phyloP scores from a whole-genome alignment of 768 basidiomycete genomes.

The Tulasnella sp. region DNA sequence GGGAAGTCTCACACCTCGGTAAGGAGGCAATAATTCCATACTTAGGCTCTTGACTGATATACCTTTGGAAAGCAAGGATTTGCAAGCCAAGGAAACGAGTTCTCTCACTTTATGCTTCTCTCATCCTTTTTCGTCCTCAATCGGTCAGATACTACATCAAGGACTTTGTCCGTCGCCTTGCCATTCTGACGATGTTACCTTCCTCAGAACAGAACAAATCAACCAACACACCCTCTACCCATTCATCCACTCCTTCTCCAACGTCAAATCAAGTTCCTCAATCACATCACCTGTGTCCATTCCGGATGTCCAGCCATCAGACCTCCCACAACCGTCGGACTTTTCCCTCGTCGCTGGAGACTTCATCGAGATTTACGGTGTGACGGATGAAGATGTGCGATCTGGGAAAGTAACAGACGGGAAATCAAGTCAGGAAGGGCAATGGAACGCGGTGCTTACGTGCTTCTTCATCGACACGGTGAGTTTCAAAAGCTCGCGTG shows the following conservation, averaged over 20 bases:
- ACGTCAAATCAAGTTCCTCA: constrained; percentile 49
- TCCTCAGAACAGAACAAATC: constrained; percentile 59
- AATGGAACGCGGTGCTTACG: constrained; percentile 85
- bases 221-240: constrained; percentile 73
- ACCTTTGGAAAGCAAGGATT: constrained; percentile 49
- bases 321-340: constrained; percentile 52
- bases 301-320: constrained; percentile 77
- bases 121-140: constrained; percentile 85
- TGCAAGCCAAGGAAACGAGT: constrained; percentile 88
- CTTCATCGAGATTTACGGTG: constrained; percentile 86
- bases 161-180: no score
- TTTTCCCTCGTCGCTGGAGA: constrained; percentile 90
- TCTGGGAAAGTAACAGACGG: constrained; percentile 35
- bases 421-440: constrained; percentile 59
- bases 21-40: constrained; percentile 18
- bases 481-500: constrained; percentile 24
- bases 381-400: constrained; percentile 29
- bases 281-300: constrained; percentile 63
- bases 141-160: no score
- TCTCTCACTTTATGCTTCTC: constrained; percentile 91
- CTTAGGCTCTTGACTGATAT: neutral
- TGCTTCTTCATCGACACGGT: constrained; percentile 98
- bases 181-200: no score
- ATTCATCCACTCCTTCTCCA: constrained; percentile 89
- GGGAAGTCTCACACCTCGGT: constrained; percentile 80